Base-by-base conservation (phyloP, 2,329 filamentous ascomycete species). In the Harringtonia aguacate region DNA sequence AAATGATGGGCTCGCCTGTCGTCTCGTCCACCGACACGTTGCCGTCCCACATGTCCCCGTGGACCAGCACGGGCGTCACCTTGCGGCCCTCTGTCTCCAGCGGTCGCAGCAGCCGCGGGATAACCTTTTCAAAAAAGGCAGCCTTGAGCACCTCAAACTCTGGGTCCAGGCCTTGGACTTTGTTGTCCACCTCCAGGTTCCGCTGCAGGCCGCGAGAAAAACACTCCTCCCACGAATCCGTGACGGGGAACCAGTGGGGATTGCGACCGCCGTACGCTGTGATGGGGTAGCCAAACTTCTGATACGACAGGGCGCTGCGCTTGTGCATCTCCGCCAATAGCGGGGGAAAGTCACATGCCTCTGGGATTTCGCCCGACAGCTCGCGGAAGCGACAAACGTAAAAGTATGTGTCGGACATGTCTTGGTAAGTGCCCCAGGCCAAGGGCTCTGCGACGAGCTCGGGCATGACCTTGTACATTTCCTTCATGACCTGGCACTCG, bases 41-140 rank as follows among this genome's bases (percentile, higher is more conserved):
- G 5, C 50, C 63, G 42, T 59, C 55, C 65, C 65, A 69, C 6
- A 70, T 52, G 39, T 70, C 64, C 0, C 64, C 64, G 39, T 73
- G 69, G 1, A 72, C 55, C 2, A 73, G 54, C 1, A 54, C 58
- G 2, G 69, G 69, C 39, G 64, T 65, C 2, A 72, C 48, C 0
- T 31, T 55, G 15, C 63, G 55, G 1, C 66, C 65, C 0, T 59
- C 59, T 3, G 50, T 61, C 47, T 70, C 62, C 2, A 73, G 56
- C 1, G 65, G 63, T 5, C 65, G 47, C 8, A 73, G 54, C 0
- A 73, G 56, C 15, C 68, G 55, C 1, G 69, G 68, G 20, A 73
- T 65, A 1, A 72, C 67, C 38, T 56, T 65, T 13, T 62, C 55
- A 12, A 69, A 62, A 8, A 69, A 44, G 3, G 44, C 43, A 8